A percentile compares a stretch with the other conserved stretches of the same genome.
These are phyloP conservation scores for Trichosporon coremiiforme DNA, from an alignment of 1,284 basidiomycete species.

Conservation along the genomic window DNA sequence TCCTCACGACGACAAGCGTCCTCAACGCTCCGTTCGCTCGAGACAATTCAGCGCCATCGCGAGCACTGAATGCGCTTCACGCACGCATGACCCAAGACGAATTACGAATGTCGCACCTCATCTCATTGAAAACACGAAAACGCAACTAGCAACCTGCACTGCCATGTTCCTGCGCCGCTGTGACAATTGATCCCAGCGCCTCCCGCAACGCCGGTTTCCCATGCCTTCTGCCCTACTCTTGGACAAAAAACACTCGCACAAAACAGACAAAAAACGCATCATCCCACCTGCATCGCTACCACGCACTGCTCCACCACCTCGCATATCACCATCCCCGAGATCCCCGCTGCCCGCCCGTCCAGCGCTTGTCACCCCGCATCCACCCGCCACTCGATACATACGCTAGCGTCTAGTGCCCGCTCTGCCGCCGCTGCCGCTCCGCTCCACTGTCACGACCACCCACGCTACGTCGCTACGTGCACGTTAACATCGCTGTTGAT, in stretches of 20 bases:
- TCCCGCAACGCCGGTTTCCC: no score
- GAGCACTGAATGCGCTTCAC: no score
- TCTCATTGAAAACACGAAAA: neutral
- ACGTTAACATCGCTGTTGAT: neutral
- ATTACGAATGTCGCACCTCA: neutral
- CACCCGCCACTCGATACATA: slow-evolving; percentile 4
- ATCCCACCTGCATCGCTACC: neutral
- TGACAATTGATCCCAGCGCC: slow-evolving; percentile 5
- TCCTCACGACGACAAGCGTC: neutral
- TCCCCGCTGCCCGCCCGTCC: neutral
- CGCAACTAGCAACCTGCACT: neutral
- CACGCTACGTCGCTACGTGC: neutral
- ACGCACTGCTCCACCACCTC: neutral
- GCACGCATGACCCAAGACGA: neutral
- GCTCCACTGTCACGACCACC: slow-evolving; percentile 4
- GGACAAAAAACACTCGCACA: neutral
- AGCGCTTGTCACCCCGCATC: slow-evolving; percentile 1
- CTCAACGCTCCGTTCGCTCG: neutral
- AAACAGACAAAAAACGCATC: neutral
- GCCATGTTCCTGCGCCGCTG: neutral
- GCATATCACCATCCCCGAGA: neutral
- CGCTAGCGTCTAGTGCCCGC: slow-evolving; percentile 6
- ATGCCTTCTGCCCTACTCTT: no score
- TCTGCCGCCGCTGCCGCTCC: neutral
- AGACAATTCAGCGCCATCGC: neutral